phyloP scores from a whole-genome alignment of 345 rosid genomes.

The Pistacia vera region DNA sequence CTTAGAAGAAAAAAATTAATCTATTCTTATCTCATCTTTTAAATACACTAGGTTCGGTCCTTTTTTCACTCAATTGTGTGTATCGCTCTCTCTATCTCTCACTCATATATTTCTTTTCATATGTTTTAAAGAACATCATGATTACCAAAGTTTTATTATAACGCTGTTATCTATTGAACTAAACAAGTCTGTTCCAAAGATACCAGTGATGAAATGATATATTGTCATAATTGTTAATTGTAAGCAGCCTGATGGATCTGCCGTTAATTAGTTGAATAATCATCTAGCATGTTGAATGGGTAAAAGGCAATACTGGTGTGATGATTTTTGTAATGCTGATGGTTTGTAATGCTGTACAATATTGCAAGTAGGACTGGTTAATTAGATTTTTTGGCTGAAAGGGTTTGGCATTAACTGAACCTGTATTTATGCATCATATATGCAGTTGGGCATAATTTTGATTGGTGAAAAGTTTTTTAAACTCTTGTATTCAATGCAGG shows the following conservation, averaged over 20 bases:
- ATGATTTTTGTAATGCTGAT: neutral
- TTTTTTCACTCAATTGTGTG: neutral
- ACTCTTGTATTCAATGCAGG: constrained; percentile 46
- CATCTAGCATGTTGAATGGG: neutral
- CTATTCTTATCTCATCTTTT: neutral
- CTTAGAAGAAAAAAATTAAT: neutral
- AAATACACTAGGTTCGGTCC: too few species aligned
- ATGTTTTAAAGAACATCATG: neutral
- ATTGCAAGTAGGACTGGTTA: neutral
- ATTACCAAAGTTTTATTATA: neutral
- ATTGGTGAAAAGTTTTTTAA: constrained; percentile 8
- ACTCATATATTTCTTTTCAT: neutral
- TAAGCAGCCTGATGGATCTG: neutral
- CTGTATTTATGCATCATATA: neutral
- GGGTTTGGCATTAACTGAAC: neutral
- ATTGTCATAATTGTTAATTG: neutral
- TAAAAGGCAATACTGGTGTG: neutral
- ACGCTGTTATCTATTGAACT: neutral
- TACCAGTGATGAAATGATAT: neutral
- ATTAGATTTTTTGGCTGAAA: constrained; percentile 13
- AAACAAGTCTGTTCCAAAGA: neutral
- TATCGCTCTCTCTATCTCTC: neutral
- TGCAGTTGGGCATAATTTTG: neutral
- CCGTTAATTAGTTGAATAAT: neutral
- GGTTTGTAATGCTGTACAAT: neutral